phyloP scores from a whole-genome alignment of 1,139 yeast genomes.

The Saccharomyces hybrid region DNA sequence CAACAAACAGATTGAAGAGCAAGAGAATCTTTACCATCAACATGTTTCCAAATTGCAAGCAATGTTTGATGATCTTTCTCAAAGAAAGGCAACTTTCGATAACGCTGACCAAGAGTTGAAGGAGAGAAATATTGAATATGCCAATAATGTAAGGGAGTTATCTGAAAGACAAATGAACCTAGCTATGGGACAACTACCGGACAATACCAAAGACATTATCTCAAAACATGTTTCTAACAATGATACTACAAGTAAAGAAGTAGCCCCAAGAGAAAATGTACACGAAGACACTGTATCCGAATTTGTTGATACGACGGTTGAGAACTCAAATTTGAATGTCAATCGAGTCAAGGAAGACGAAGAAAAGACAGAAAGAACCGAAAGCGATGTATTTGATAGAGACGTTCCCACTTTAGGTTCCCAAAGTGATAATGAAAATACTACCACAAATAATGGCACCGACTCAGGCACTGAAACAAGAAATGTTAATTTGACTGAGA shows the following conservation, averaged over 20 bases:
- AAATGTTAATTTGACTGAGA: slow-evolving; percentile 13
- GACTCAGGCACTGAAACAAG: slow-evolving; percentile 29
- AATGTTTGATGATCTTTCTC: slow-evolving; percentile 31
- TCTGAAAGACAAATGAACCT: slow-evolving; percentile 33
- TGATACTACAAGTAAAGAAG: neutral
- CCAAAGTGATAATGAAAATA: slow-evolving; percentile 34
- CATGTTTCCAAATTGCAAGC: slow-evolving; percentile 33
- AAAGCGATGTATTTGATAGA: slow-evolving; percentile 30
- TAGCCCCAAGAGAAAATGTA: neutral
- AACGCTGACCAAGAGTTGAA: slow-evolving; percentile 35
- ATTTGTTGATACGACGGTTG: slow-evolving; percentile 22
- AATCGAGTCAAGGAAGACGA: slow-evolving; percentile 19
- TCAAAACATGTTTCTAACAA: slow-evolving; percentile 17
- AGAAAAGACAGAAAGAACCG: slow-evolving; percentile 19
- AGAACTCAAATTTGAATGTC: slow-evolving; percentile 16
- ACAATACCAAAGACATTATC: slow-evolving; percentile 32
- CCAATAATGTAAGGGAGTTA: slow-evolving; percentile 34
- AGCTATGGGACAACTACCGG: slow-evolving; percentile 30
- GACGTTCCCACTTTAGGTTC: slow-evolving; percentile 32
- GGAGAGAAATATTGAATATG: slow-evolving; percentile 35
- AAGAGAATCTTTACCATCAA: slow-evolving; percentile 33
- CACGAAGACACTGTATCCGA: slow-evolving; percentile 21
- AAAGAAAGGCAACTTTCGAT: slow-evolving; percentile 32
- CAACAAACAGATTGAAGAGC: slow-evolving; percentile 29
- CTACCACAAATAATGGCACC: slow-evolving; percentile 14